Base-by-base conservation (phyloP, 2,329 filamentous ascomycete genomes). In the Fusarium armeniacum region DNA sequence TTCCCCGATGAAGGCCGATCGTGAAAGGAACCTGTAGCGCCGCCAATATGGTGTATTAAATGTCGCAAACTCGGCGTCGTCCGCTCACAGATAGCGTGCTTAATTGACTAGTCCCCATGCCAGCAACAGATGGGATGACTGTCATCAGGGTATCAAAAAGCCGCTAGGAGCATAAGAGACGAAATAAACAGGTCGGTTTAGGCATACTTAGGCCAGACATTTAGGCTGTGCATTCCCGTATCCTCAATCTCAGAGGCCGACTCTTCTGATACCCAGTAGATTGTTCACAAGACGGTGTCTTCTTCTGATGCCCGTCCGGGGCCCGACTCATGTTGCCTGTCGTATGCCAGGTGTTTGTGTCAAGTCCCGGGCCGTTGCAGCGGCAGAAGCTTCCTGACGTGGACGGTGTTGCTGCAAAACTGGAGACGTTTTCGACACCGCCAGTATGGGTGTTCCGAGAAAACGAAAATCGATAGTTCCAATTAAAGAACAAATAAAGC, bases 391-490 rank as follows among this genome's bases (percentile, higher is more conserved):
- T 65, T 38, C 40, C 61, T 41, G 67, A 51, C 58, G 47, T 50
- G 54, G 58, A 55, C 50, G 24, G 44, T 62, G 32, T 65, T 46
- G 47, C 30, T 60, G 66, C 61, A 66, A 57, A 63, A 69, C 35
- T 63, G 61, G 56, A 55, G 60, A 58, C 46, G 28, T 52, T 52
- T 41, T 41, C 7, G 43, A 49, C 33, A 50, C 33, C 53, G 53
- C 49, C 32, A 43, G 51, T 54, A 69, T 65, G 60, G 55, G 47
- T 61, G 28, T 65, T 38, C 56, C 24, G 41, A 44, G 44, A 26
- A 33, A 49, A 22, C 33, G 49, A 58, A 65, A 68, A 47, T n/a
- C 67, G 55, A 70, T 69, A 69, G 67, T 50, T 43, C 60, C 49
- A 56, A 56, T 47, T 30, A 28, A 52, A 40, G 35, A 30, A n/a